Base-by-base conservation (phyloP, 2,329 filamentous ascomycete species). In the Trichophyton rubrum region DNA sequence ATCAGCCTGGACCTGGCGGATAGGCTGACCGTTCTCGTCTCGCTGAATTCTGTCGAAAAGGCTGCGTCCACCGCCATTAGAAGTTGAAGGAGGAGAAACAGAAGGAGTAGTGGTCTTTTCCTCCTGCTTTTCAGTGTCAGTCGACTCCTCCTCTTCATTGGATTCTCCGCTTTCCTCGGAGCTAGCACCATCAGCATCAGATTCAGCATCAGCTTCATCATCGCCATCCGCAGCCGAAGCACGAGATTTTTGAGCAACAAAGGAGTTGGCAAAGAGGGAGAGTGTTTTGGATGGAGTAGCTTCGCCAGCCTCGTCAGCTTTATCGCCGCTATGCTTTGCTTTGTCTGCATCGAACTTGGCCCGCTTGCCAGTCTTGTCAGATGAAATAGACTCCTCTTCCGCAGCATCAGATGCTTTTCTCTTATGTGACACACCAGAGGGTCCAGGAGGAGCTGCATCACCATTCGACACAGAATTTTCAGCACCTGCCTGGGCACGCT, bases 41-140 rank as follows among this genome's bases (percentile, higher is more conserved):
- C 66, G 66, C 59, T 70, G 63, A 5, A 74, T 67, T 49, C 70
- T 68, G 57, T 72, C 72, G 58, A 75, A 74, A 45, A 74, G 64
- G 60, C 71, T 73, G 35, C 70, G 69, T 24, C 70, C 65, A 38
- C 67, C 65, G 15, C 49, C 49, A 45, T 63, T 61, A 30, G 66
- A 62, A 11, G 66, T 20, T 58, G 59, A 55, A 7, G 64, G 57
- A 27, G 51, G 30, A 30, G 41, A 51, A 24, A 61, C n/a, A 60
- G 61, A 57, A 60, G 58, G 55, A 20, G 57, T 45, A 30, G 61
- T 27, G 45, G 27, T 49, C 27, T 47, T 59, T 62, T 63, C 58
- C 61, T 66, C 45, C 56, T 62, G 49, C 24, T 59, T 17, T 9
- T 41, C 35, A 11, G 59, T 63, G 22, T 64, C 64, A 27, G 64